Evolutionary conservation across 2,329 filamentous ascomycete species (phyloP).

Genomic region (Paraphaeosphaeria sporulosa): DNA sequence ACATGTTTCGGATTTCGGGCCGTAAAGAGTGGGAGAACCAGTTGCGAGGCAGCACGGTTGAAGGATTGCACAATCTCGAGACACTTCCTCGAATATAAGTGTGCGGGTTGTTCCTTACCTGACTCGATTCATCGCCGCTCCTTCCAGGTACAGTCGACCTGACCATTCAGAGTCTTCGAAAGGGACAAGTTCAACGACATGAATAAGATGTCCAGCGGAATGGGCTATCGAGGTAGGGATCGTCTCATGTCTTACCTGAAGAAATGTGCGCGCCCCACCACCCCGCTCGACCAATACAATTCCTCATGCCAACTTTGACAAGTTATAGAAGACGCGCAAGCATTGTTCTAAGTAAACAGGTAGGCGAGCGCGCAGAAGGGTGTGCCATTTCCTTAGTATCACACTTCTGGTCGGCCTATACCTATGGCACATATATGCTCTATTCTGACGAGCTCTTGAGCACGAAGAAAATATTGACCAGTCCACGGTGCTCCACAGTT

Average conservation of each 20-base stretch:
- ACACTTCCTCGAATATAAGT: not conserved
- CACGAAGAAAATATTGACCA: too few species aligned
- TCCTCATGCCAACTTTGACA: not conserved
- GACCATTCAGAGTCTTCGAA: not conserved
- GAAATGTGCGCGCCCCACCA: not conserved
- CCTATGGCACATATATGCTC: too few species aligned
- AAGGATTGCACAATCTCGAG: not conserved
- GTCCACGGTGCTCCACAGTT: too few species aligned
- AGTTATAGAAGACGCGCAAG: too few species aligned
- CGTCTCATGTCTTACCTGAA: not conserved
- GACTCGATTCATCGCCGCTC: not conserved
- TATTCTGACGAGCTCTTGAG: too few species aligned
- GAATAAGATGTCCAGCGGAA: not conserved
- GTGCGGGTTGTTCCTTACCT: not conserved
- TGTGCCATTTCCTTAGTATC: too few species aligned
- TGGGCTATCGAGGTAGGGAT: not conserved
- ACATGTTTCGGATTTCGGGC: slow-evolving; percentile 2
- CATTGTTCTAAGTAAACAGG: too few species aligned
- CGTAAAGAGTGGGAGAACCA: not conserved
- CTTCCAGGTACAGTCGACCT: not conserved
- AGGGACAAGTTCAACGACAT: not conserved
- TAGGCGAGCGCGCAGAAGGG: too few species aligned
- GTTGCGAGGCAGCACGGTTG: not conserved
- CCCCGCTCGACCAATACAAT: not conserved
- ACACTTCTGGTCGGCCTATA: too few species aligned